Base-by-base conservation (phyloP, 352 stramenopile species). In the Globisporangium ultimum region DNA sequence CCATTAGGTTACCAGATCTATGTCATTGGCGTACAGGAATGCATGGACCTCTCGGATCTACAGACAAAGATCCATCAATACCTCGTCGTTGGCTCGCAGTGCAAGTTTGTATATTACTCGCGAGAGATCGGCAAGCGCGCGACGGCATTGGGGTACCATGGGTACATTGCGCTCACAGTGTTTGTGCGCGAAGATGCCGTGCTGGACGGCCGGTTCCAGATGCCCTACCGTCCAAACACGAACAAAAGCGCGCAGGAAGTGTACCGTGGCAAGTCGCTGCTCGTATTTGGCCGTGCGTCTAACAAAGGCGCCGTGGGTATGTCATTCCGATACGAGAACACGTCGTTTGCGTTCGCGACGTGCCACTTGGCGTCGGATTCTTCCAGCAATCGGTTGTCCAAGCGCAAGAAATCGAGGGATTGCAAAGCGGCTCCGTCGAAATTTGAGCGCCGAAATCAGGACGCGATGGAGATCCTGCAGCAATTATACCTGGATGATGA, bases 281-380 rank as follows among this genome's bases (percentile, higher is more conserved):
- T 94, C 10, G 55, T 94, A 0, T 88, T 95, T 36, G 82, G 83
- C 1, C 80, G 84, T 8, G 76, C 80, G 17, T 76, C 77, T 13
- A 92, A 90, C 64, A 92, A 92, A 61, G 83, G 83, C 6, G 78
- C 74, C 0, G 81, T 89, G 11, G 78, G 81, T 8, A 63, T 92
- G 43, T 68, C 65, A 2, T 80, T 92, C 46, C 76, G 78, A 2
- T 84, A 84, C 48, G 70, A 78, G 57, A 71, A 84, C 53, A 78
- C 71, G 17, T 82, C 71, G n/a, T 80, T 90, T 45, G 73, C 69
- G 24, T 89, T 92, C 51, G 68, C 89, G 38, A 84, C 71, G 67
- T 94, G 84, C 47, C 89, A 97, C 62, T 71, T 97, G 28, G 80
- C 88, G 22, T 96, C 89, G 4, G 89, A 97, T 67, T 90, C 82